Conservation (phyloP, 2,329 filamentous ascomycete genomes). For the Diaporthe caulivora region DNA sequence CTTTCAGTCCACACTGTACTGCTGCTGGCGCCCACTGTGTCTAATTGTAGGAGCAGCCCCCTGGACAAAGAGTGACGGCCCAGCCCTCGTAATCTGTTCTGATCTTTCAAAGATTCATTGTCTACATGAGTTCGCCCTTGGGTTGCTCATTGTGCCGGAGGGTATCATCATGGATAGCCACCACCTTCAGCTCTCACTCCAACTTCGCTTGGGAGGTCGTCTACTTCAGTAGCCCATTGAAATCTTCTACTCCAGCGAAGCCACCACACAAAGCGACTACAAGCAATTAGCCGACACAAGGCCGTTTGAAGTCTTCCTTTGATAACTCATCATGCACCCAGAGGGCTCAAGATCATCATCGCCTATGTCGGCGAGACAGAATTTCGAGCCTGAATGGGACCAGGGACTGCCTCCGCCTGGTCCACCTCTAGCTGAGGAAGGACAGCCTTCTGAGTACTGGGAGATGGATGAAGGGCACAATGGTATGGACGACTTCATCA, state of each 20-base stretch:
- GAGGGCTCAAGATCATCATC: background rate
- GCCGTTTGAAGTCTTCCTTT: background rate
- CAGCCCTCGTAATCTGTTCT: background rate
- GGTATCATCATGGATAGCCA: background rate
- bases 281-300: background rate
- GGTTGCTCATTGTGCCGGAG: rapidly evolving
- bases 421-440: too few species aligned
- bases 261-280: background rate
- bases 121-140: background rate
- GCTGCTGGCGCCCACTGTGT: background rate
- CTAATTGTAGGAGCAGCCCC: background rate
- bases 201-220: background rate
- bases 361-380: background rate
- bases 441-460: background rate
- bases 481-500: background rate
- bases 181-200: background rate
- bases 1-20: background rate
- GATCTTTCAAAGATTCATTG: background rate
- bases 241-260: background rate
- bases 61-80: background rate
- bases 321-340: background rate
- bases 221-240: too few species aligned
- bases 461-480: background rate
- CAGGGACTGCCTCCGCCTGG: background rate
- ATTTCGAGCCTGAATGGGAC: background rate